Conservation (phyloP, 2,329 filamentous ascomycete genomes). For the Talaromyces amestolkiae region DNA sequence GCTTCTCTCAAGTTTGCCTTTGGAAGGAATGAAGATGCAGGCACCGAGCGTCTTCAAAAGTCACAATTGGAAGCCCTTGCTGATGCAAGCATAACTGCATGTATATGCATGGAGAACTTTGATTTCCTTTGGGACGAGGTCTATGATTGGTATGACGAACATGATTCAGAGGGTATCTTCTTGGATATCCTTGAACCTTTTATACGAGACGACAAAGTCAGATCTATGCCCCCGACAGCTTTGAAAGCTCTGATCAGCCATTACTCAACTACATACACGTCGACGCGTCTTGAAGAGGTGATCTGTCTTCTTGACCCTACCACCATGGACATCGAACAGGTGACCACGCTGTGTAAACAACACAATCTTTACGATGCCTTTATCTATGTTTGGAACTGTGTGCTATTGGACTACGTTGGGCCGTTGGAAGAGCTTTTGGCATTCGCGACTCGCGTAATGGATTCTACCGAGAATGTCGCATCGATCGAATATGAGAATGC, state of each 20-base stretch:
- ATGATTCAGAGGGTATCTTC: slow-evolving; percentile 70
- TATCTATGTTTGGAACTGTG: slow-evolving; percentile 95
- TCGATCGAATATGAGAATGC: slow-evolving; percentile 60
- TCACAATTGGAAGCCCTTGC: slow-evolving; percentile 72
- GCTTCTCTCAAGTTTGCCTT: slow-evolving; percentile 91
- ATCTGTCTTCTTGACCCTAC: slow-evolving; percentile 88
- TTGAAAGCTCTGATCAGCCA: slow-evolving; percentile 83
- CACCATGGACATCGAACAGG: slow-evolving; percentile 90
- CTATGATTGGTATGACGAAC: slow-evolving; percentile 85
- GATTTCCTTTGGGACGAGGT: slow-evolving; percentile 90
- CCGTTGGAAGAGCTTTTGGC: slow-evolving; percentile 78
- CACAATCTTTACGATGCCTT: slow-evolving; percentile 91
- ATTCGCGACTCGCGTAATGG: slow-evolving; percentile 31
- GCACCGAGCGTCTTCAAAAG: slow-evolving; percentile 53
- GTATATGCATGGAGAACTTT: slow-evolving; percentile 70
- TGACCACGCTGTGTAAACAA: slow-evolving; percentile 85
- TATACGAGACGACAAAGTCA: slow-evolving; percentile 75
- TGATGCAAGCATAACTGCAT: slow-evolving; percentile 78
- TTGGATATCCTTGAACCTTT: slow-evolving; percentile 85
- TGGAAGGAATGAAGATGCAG: slow-evolving; percentile 55
- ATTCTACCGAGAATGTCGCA: slow-evolving; percentile 47
- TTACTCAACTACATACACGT: slow-evolving; percentile 72
- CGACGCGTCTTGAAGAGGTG: slow-evolving; percentile 82
- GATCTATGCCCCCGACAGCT: slow-evolving; percentile 72
- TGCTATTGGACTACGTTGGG: slow-evolving; percentile 83